Evolutionary conservation across 345 rosid species (phyloP).

Genomic region (Brassica juncea): DNA sequence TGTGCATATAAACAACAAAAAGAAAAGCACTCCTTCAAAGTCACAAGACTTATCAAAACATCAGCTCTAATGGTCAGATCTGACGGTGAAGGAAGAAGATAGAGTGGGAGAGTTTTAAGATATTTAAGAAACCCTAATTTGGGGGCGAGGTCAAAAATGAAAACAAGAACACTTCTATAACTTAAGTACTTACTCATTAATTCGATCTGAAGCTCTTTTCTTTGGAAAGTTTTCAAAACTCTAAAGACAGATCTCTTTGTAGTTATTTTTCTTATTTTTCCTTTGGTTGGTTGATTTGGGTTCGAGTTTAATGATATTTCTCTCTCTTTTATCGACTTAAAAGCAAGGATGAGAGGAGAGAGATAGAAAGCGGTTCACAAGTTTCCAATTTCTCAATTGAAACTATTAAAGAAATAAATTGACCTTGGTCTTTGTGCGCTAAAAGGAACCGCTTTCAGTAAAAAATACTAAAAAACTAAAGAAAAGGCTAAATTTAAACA

Average conservation of each 20-base stretch:
- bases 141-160: neutral
- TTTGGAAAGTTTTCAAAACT: conserved; percentile 19
- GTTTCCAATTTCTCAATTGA: conserved; percentile 29
- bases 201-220: conserved; percentile 30
- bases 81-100: conserved; percentile 7
- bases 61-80: conserved; percentile 38
- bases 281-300: conserved; percentile 34
- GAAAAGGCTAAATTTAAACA: conserved; percentile 10
- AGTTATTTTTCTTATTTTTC: conserved; percentile 9
- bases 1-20: neutral
- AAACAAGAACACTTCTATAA: conserved; percentile 9
- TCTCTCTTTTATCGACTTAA: conserved; percentile 35
- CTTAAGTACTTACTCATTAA: conserved; percentile 28
- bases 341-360: conserved; percentile 23
- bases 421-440: conserved; percentile 43
- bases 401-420: conserved; percentile 40
- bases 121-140: conserved; percentile 34
- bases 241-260: conserved; percentile 39
- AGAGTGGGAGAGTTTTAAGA: neutral
- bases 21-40: conserved; percentile 6
- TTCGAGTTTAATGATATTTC: conserved; percentile 36
- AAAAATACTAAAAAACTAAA: neutral
- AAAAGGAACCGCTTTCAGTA: conserved; percentile 29
- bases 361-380: conserved; percentile 21
- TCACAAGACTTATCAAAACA: conserved; percentile 1